Base-by-base conservation (phyloP, 2,329 filamentous ascomycete genomes). In the Pestalotiopsis sp. region DNA sequence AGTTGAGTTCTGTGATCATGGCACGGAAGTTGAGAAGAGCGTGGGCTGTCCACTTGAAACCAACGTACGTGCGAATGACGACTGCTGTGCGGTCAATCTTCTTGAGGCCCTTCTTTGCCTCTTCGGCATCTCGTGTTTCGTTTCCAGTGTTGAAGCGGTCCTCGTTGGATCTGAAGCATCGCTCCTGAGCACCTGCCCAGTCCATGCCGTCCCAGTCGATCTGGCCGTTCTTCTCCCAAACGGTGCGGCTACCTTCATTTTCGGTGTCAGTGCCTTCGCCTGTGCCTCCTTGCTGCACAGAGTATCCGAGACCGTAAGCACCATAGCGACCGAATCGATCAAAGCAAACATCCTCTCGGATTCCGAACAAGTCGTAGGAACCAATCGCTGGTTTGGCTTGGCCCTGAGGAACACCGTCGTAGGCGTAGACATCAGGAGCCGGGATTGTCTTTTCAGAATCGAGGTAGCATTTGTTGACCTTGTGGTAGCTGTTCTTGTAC, bases 291-390 rank as follows among this genome's bases (percentile, higher is more conserved):
- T 89, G 87, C 67, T 89, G 87, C 69, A 87, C 86, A 74, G 87
- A 89, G 79, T 97, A 97, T n/a, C 94, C 94, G 56, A 94, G 83
- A 0, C 94, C 94, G 75, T 97, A 97, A 0, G 94, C 92, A 0
- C 93, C 94, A 49, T 95, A 88, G 61, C 94, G 88, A 20, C 93
- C 93, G 76, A 94, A 97, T 5, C 94, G 88, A 75, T 97, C 94
- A 77, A 97, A 97, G 80, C 94, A 97, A 14, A 97, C 84, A 74
- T 96, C 91, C 70, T 94, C 87, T 25, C 90, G 85, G 56, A 97
- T 80, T 0, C 93, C 94, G 4, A 97, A 81, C 60, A 94, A 78
- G 14, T 89, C 85, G 76, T 96, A 91, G 0, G 92, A 95, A 3
- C 94, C 94, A 73, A 96, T 87, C 1, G 91, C 87, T 2, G 93